Percentiles rank a stretch among this genome's conserved stretches.
Evolutionary conservation across 2,329 filamentous ascomycete genomes (phyloP).

Genomic region (Neophaeococcomyces aloes): DNA sequence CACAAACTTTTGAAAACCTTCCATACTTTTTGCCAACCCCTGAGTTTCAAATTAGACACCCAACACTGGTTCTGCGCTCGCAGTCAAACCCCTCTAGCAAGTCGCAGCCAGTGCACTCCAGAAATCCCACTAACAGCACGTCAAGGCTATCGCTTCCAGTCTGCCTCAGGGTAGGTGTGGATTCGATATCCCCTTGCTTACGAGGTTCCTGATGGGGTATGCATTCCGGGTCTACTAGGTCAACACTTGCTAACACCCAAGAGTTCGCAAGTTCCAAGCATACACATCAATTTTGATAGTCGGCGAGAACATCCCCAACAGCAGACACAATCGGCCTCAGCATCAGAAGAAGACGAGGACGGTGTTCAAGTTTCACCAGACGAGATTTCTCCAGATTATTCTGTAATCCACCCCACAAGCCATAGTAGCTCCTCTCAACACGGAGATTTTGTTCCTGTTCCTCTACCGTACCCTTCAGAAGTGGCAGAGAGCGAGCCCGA

Average conservation of each 20-base stretch:
- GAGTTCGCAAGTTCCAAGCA: conserved; percentile 19
- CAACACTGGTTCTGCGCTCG: neutral
- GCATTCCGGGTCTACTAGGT: conserved; percentile 1
- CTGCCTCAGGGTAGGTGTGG: conserved; percentile 18
- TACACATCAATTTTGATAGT: conserved; percentile 36
- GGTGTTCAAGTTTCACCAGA: conserved; percentile 33
- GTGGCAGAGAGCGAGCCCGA: conserved; percentile 31
- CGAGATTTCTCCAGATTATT: conserved; percentile 18
- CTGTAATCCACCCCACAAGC: conserved; percentile 16
- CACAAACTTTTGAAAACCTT: too few relatives aligned
- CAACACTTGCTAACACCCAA: conserved; percentile 4
- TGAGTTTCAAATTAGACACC: neutral
- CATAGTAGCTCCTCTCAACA: conserved; percentile 21
- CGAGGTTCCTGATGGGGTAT: conserved; percentile 21
- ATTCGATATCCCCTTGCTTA: conserved; percentile 21
- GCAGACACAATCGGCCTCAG: conserved; percentile 29
- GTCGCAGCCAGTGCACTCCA: conserved; percentile 2
- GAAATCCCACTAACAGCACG: conserved; percentile 16
- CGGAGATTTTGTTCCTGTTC: conserved; percentile 20
- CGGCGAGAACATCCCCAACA: conserved; percentile 29
- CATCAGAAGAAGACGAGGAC: conserved; percentile 35
- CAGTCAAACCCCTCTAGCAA: conserved; percentile 2
- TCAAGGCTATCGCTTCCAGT: conserved; percentile 22
- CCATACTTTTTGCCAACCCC: too few relatives aligned
- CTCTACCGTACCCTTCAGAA: conserved; percentile 35